phyloP scores from a whole-genome alignment of 441 rosid genomes.

The Gossypium laxum region DNA sequence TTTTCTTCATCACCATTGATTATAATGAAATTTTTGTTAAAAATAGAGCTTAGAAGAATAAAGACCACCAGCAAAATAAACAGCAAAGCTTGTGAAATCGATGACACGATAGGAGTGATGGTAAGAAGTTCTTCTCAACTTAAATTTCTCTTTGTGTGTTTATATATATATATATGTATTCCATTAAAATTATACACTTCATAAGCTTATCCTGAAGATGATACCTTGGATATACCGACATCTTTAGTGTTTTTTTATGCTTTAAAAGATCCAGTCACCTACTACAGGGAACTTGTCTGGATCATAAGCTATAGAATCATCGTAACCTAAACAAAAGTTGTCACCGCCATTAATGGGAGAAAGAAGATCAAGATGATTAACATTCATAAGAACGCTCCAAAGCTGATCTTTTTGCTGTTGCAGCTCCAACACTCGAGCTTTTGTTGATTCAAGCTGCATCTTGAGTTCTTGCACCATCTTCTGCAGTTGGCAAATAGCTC shows the following conservation, averaged over 20 bases:
- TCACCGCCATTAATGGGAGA: background rate
- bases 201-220: background rate
- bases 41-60: no score
- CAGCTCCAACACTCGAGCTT: constrained; percentile 15
- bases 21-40: no score
- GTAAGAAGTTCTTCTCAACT: background rate
- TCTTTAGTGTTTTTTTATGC: background rate
- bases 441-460: constrained; percentile 19
- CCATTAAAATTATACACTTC: background rate
- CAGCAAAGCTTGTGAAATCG: no score
- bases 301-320: constrained; percentile 14
- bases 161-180: background rate
- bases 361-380: constrained; percentile 7
- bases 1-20: no score
- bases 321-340: constrained; percentile 5
- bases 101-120: no score
- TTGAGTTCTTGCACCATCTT: constrained; percentile 27
- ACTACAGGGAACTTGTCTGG: constrained; percentile 10
- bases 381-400: constrained; percentile 17
- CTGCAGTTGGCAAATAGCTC: constrained; percentile 28
- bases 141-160: background rate
- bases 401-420: constrained; percentile 23
- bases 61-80: no score
- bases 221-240: background rate
- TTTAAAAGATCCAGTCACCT: constrained; percentile 18